Conservation (phyloP, 176 grass and related monocot genomes). For the Carex kokanica region DNA sequence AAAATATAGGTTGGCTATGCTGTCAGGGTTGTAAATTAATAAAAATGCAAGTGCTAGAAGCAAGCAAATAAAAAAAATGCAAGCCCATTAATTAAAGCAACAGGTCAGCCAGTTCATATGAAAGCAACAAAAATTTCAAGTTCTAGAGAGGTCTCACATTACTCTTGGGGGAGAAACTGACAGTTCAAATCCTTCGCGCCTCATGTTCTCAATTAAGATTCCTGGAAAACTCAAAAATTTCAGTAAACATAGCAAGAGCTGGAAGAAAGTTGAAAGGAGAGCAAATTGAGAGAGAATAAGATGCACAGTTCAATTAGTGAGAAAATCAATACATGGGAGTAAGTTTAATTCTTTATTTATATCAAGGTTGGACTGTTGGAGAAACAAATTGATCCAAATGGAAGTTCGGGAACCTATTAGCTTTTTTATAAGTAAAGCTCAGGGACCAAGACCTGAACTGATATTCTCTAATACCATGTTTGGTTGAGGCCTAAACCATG, state of each 20-base stretch:
- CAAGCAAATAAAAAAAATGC: constrained; percentile 9
- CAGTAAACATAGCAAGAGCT: constrained; percentile 4
- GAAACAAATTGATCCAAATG: neutral
- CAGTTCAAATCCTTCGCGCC: constrained; percentile 98
- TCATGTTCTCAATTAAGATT: constrained; percentile 99
- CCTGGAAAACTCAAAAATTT: constrained; percentile 49
- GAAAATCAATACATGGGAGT: neutral
- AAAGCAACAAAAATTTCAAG: constrained; percentile 14
- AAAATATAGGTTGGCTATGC: constrained; percentile 1
- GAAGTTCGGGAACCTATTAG: neutral
- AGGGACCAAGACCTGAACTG: neutral
- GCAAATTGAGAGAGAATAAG: neutral
- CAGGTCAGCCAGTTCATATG: neutral
- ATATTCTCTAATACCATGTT: neutral
- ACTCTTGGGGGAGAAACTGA: constrained; percentile 97
- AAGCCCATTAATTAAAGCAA: neutral
- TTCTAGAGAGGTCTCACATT: constrained; percentile 53
- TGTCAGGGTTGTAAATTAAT: neutral
- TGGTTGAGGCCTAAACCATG: too few species aligned
- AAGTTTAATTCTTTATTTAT: neutral
- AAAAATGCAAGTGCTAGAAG: neutral
- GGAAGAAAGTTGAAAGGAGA: neutral
- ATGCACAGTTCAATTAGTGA: neutral
- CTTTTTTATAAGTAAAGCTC: neutral
- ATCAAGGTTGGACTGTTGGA: neutral